Conservation (phyloP, 139 green algal species). For the Chlorella sp. region DNA sequence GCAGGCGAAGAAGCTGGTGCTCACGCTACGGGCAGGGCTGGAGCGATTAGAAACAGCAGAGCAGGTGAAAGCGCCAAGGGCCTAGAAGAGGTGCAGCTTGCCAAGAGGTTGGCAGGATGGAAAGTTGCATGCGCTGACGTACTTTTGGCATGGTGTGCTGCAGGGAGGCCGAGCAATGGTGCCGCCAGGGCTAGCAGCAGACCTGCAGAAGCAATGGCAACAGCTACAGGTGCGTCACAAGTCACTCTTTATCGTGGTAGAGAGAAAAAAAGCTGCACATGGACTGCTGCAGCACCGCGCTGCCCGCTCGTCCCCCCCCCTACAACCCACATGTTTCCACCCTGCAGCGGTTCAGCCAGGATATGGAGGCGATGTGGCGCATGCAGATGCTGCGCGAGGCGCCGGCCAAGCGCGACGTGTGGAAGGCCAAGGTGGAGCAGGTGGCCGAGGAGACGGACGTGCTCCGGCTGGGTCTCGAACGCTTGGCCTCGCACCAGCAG, state of each 20-base stretch:
- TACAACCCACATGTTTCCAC: too few relatives aligned
- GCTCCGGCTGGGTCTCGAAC: conserved; percentile 49
- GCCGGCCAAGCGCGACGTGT: conserved; percentile 64
- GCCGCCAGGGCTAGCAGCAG: conserved; percentile 25
- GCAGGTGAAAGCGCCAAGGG: conserved; percentile 13
- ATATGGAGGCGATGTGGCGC: conserved; percentile 83
- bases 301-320: too few relatives aligned
- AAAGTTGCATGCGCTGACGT: too few relatives aligned
- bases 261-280: too few relatives aligned
- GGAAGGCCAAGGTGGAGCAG: conserved; percentile 84
- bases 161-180: conserved; percentile 19
- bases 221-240: conserved; percentile 53
- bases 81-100: too few relatives aligned
- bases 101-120: too few relatives aligned
- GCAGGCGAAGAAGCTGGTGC: conserved; percentile 59
- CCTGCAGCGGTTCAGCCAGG: conserved; percentile 61
- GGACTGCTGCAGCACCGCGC: too few relatives aligned
- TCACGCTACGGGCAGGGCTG: conserved; percentile 64
- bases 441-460: conserved; percentile 76
- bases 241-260: too few relatives aligned
- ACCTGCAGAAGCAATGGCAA: conserved; percentile 59
- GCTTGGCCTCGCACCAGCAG: conserved; percentile 30
- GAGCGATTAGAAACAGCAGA: conserved; percentile 63
- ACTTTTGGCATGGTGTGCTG: too few relatives aligned
- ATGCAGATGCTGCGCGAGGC: conserved; percentile 78